Base-by-base conservation (phyloP, 192 early-diverging fungal species). In the Mortierella claussenii region DNA sequence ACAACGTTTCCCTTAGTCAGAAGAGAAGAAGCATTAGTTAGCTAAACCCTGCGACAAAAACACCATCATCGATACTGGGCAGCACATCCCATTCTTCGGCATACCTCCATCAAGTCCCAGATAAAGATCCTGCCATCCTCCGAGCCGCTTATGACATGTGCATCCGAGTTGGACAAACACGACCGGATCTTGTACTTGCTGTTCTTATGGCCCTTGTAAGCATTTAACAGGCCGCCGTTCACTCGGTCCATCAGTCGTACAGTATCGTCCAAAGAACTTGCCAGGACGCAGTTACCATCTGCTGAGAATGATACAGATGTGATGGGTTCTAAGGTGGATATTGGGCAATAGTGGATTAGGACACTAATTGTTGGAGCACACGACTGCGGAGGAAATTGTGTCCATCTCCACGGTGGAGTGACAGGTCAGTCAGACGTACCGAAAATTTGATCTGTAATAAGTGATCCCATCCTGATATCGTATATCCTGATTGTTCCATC, bases 51-150 rank as follows among this genome's bases (percentile, higher is more conserved):
- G n/a, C n/a, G n/a, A n/a, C n/a, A n/a, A n/a, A n/a, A n/a, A n/a
- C n/a, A n/a, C n/a, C n/a, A n/a, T n/a, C n/a, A n/a, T n/a, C n/a
- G n/a, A n/a, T n/a, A n/a, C n/a, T n/a, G n/a, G n/a, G n/a, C n/a
- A n/a, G n/a, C n/a, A n/a, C n/a, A n/a, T n/a, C n/a, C n/a, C n/a
- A n/a, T n/a, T n/a, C n/a, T n/a, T n/a, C n/a, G n/a, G n/a, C 24
- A n/a, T 55, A 83, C 86, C 49, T 89, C 91, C 13, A 93, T 79
- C 21, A 94, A 71, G 80, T 96, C 91, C 95, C 95, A 99, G 36
- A 95, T 82, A 69, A 89, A 89, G 7, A 97, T 90, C 34, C 76
- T 80, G 11, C 95, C 94, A 69, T 97, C 95, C 68, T 99, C 96
- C 44, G 92, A 93, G 1, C 97, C 97, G 57, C 91, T 91, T 15